Conservation (phyloP, 108 stramenopile genomes). For the Parietichytrium sp. region DNA sequence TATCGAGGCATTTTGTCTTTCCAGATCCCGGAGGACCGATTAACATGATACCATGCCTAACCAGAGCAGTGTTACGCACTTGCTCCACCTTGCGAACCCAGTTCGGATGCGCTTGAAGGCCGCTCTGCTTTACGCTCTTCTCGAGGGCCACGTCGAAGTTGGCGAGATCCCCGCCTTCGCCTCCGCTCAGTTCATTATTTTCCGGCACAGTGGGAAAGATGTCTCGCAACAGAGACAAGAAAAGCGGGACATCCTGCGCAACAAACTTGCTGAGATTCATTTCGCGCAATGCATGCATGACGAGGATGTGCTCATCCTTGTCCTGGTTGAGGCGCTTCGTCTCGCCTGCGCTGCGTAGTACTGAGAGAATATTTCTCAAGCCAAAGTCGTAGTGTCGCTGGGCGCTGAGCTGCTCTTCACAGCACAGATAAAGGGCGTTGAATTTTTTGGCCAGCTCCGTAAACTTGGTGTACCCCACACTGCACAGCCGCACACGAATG, state of each 20-base stretch:
- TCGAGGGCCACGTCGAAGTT: constrained; percentile 40
- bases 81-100: constrained; percentile 66
- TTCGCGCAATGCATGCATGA: constrained; percentile 63
- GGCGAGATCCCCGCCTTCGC: constrained; percentile 45
- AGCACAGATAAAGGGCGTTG: constrained; percentile 58
- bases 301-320: constrained; percentile 52
- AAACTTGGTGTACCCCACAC: constrained; percentile 61
- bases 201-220: constrained; percentile 47
- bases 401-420: constrained; percentile 64
- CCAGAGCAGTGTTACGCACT: constrained; percentile 67
- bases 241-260: constrained; percentile 67
- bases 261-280: constrained; percentile 70
- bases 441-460: constrained; percentile 62
- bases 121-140: no score
- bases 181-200: no score
- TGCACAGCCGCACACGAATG: constrained; percentile 66
- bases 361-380: constrained; percentile 64
- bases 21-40: constrained; percentile 65
- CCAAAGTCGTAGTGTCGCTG: constrained; percentile 73
- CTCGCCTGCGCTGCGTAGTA: constrained; percentile 63
- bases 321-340: constrained; percentile 61
- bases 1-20: constrained; percentile 56
- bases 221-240: constrained; percentile 61
- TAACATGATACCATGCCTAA: constrained; percentile 69
- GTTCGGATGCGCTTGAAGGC: constrained; percentile 51